Evolutionary conservation across 305 asterid species (phyloP).

Genomic region (Fraxinus angustifolia): DNA sequence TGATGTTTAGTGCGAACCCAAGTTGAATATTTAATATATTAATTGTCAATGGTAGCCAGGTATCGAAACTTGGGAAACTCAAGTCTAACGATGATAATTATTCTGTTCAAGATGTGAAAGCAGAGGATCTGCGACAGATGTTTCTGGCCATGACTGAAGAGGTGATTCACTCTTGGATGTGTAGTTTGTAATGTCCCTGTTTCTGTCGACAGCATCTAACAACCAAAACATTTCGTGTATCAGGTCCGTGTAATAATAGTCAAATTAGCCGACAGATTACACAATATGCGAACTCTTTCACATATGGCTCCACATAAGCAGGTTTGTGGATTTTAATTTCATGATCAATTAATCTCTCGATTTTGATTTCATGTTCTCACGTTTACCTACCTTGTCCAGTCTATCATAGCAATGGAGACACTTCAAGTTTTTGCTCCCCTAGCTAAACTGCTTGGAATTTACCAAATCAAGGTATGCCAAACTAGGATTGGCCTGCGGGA

Average conservation of each 20-base stretch:
- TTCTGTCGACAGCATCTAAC: slow-evolving; percentile 19
- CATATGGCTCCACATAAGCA: slow-evolving; percentile 98
- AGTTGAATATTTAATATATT: slow-evolving; percentile 17
- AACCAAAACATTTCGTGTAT: slow-evolving; percentile 23
- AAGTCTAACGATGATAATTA: slow-evolving; percentile 68
- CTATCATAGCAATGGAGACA: slow-evolving; percentile 90
- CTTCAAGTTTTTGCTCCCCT: slow-evolving; percentile 92
- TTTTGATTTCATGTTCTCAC: slow-evolving; percentile 21
- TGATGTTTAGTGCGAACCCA: slow-evolving; percentile 4
- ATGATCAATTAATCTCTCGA: slow-evolving; percentile 16
- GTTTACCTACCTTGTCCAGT: slow-evolving; percentile 38
- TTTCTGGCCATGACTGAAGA: slow-evolving; percentile 96
- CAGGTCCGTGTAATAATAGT: slow-evolving; percentile 96
- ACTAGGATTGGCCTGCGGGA: background rate
- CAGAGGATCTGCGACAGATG: slow-evolving; percentile 95
- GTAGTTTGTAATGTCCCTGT: slow-evolving; percentile 5
- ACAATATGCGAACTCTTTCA: slow-evolving; percentile 90
- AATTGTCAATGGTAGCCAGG: slow-evolving; percentile 40
- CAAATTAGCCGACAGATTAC: slow-evolving; percentile 88
- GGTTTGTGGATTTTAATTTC: slow-evolving; percentile 34
- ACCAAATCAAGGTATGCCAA: slow-evolving; percentile 73
- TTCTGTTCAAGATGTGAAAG: slow-evolving; percentile 90
- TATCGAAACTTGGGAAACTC: slow-evolving; percentile 90
- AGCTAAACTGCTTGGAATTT: slow-evolving; percentile 86
- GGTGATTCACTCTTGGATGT: slow-evolving; percentile 34